Conservation (phyloP, 208 protist species). For the Herpetomonas samuelpessoai region DNA sequence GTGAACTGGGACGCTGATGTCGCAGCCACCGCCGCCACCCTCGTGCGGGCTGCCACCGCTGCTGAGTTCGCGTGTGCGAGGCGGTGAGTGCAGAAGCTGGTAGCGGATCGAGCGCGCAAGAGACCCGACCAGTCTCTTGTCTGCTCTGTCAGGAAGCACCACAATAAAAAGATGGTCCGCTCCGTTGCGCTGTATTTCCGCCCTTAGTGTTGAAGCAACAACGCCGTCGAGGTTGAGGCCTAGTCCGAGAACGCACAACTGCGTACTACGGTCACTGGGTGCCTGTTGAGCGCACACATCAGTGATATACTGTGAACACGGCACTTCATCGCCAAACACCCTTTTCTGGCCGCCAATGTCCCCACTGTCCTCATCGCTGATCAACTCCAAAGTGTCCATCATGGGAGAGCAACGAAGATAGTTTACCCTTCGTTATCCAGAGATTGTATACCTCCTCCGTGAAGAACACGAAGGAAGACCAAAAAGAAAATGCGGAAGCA, state of each 20-base stretch:
- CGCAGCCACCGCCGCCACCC: background rate
- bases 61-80: background rate
- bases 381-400: too few relatives aligned
- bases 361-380: background rate
- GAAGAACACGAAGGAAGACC: too few relatives aligned
- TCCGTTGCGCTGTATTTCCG: slow-evolving; percentile 1
- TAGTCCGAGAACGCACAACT: slow-evolving; percentile 62
- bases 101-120: slow-evolving; percentile 64
- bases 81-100: slow-evolving; percentile 16
- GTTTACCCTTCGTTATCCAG: too few relatives aligned
- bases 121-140: slow-evolving; percentile 85
- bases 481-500: too few relatives aligned
- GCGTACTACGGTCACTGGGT: slow-evolving; percentile 40
- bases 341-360: background rate
- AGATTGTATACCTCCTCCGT: too few relatives aligned
- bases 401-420: too few relatives aligned
- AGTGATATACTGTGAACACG: background rate
- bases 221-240: slow-evolving; percentile 65
- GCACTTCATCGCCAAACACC: too few relatives aligned
- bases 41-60: background rate
- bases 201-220: slow-evolving; percentile 4
- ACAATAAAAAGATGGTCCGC: slow-evolving; percentile 51
- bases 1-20: slow-evolving; percentile 22
- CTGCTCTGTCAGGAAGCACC: slow-evolving; percentile 91
- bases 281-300: slow-evolving; percentile 6